Evolutionary conservation across 257 asterid genomes (phyloP).

Genomic region (Gentiana straminea): DNA sequence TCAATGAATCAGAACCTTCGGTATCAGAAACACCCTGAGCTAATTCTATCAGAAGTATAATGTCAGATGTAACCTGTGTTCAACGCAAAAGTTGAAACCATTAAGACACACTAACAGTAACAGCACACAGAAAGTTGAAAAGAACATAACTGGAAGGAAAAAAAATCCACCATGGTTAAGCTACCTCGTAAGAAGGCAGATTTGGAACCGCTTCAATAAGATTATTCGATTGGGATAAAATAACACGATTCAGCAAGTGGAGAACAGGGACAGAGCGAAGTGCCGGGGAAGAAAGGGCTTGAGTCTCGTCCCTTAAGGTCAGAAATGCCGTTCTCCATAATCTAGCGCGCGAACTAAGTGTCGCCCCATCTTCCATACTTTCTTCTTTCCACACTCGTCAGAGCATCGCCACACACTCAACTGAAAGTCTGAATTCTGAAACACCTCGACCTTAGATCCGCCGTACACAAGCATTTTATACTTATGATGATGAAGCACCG

Average conservation of each 20-base stretch:
- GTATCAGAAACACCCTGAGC: constrained; percentile 14
- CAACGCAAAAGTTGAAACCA: background rate
- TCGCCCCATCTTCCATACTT: too few relatives aligned
- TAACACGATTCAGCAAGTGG: constrained; percentile 38
- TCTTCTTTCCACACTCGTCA: too few relatives aligned
- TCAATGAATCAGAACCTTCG: constrained; percentile 9
- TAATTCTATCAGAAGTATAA: constrained; percentile 60
- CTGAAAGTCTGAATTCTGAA: too few relatives aligned
- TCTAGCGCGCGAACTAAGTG: constrained; percentile 18
- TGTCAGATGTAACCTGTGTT: constrained; percentile 53
- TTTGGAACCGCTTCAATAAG: constrained; percentile 44
- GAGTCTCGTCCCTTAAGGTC: constrained; percentile 63
- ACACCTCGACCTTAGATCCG: too few relatives aligned
- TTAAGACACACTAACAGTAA: background rate
- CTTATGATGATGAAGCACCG: too few relatives aligned
- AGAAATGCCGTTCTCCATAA: constrained; percentile 79
- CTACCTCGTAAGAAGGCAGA: constrained; percentile 67
- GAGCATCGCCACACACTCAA: too few relatives aligned
- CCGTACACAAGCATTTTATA: too few relatives aligned
- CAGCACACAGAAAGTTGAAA: constrained; percentile 2
- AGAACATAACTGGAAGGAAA: background rate
- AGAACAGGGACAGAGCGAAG: constrained; percentile 30
- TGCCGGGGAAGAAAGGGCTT: constrained; percentile 16
- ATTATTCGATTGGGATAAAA: constrained; percentile 47
- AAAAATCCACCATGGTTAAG: background rate